phyloP scores from a whole-genome alignment of 768 basidiomycete genomes.

The Amanita inopinata region DNA sequence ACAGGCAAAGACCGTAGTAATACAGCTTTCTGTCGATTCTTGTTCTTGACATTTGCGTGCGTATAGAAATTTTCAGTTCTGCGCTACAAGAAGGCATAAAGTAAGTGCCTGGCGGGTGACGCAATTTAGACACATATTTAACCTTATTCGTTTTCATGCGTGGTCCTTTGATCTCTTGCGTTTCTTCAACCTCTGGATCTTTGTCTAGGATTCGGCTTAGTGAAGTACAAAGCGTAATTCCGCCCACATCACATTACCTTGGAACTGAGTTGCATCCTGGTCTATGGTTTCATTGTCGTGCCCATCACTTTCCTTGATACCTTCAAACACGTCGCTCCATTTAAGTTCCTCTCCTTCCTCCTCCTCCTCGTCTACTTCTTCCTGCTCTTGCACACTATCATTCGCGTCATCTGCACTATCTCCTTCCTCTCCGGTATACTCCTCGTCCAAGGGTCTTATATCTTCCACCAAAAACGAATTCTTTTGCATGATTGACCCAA shows the following conservation, averaged over 20 bases:
- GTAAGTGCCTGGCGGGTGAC: background rate
- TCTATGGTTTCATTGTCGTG: conserved; percentile 17
- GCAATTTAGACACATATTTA: conserved; percentile 9
- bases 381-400: conserved; percentile 27
- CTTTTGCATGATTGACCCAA: conserved; percentile 83
- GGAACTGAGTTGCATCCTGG: conserved; percentile 6
- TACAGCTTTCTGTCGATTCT: conserved; percentile 57
- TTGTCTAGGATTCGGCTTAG: conserved; percentile 16
- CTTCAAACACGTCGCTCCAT: conserved; percentile 85
- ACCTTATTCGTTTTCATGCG: conserved; percentile 96
- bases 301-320: conserved; percentile 28
- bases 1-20: conserved; percentile 46
- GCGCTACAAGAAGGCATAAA: conserved; percentile 46
- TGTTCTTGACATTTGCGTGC: conserved; percentile 79
- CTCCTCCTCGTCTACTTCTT: conserved; percentile 32
- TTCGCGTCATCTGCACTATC: conserved; percentile 27
- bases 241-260: conserved; percentile 12
- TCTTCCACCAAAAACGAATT: conserved; percentile 83
- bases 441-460: conserved; percentile 53
- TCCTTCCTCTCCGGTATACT: conserved; percentile 33
- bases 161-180: conserved; percentile 40
- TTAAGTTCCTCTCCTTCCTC: conserved; percentile 50
- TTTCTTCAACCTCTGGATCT: conserved; percentile 24
- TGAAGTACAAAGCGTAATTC: conserved; percentile 1
- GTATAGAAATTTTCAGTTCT: conserved; percentile 88